A percentile compares a stretch with the other conserved stretches of the same genome.
These are phyloP conservation scores for Lasiodiplodia gonubiensis DNA, from an alignment of 2,329 filamentous ascomycete genomes.

Conservation along the genomic window DNA sequence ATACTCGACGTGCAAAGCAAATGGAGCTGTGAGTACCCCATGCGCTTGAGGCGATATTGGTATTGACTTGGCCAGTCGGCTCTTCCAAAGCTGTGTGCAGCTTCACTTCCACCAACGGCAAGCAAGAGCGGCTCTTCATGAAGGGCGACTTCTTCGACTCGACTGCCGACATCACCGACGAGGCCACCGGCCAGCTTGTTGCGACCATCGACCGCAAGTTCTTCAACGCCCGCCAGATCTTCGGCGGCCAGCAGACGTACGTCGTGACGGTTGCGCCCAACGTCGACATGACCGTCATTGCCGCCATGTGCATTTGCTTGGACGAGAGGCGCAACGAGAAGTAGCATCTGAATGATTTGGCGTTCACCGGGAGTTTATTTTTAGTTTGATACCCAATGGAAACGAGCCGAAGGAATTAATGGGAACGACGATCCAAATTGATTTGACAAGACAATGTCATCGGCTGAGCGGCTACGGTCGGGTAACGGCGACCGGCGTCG, in stretches of 20 bases:
- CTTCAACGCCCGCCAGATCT: constrained; percentile 62
- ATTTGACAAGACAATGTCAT: too few species aligned
- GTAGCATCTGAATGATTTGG: not conserved
- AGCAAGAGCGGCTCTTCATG: constrained; percentile 51
- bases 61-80: not conserved
- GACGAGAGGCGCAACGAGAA: constrained; percentile 68
- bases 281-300: constrained; percentile 69
- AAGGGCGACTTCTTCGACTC: constrained; percentile 67
- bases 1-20: constrained; percentile 63
- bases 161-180: constrained; percentile 62
- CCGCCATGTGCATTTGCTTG: constrained; percentile 70
- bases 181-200: constrained; percentile 57
- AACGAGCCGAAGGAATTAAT: not conserved
- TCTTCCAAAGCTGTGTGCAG: constrained; percentile 36
- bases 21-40: constrained; percentile 55
- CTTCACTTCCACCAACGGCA: constrained; percentile 52
- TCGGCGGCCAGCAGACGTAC: constrained; percentile 70
- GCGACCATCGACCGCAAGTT: constrained; percentile 66
- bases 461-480: not conserved
- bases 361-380: not conserved
- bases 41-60: not conserved
- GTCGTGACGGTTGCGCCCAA: constrained; percentile 67
- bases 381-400: constrained; percentile 9
- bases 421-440: not conserved
- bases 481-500: too few species aligned